Evolutionary conservation across 148 eudicot genomes (phyloP), one percentile per base, ranked within the genome.

Genomic region (Amaranthus palmeri): DNA sequence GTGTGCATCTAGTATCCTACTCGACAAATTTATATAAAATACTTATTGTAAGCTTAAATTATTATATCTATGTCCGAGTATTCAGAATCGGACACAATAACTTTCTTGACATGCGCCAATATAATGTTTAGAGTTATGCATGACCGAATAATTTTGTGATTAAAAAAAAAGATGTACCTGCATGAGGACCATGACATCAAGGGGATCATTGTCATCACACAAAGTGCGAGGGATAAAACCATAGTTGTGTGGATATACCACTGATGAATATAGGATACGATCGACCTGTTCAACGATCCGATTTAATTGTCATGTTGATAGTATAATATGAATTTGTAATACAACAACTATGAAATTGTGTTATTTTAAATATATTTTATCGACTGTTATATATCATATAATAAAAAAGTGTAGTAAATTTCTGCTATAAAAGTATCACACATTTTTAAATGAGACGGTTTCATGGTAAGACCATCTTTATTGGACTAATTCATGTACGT

Each of bases 241-340:
- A 53, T 91, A 91, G 84, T 91, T 91, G 59, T 89, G 97, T 71
- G 97, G 97, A 68, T 91, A 91, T 15, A 91, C 95, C 69, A 91
- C 95, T 0, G 95, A 91, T 64, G 97, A 91, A 79, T 91, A 89
- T 4, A 91, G 82, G 75, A 91, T 77, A 7, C 97, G 92, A 73
- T 91, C 97, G 60, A 89, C 97, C 97, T 91, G 63, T 25, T 41
- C 10, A 48, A 25, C 36, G 36, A 25, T 25, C 36, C 36, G 36
- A 25, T 25, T 25, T 25, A 25, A 25, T 25, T 25, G 2, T 25
- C 36, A 25, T 25, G 36, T 25, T 25, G 36, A 25, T 25, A 25
- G 1, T 25, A 25, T 25, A 25, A 25, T 25, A 25, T 25, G 36
- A 0, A 0, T 25, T 25, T 40, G 9, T 54, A 46, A 46, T 14